phyloP scores from a whole-genome alignment of 1,284 basidiomycete genomes.

The Mycosarcoma maydis region DNA sequence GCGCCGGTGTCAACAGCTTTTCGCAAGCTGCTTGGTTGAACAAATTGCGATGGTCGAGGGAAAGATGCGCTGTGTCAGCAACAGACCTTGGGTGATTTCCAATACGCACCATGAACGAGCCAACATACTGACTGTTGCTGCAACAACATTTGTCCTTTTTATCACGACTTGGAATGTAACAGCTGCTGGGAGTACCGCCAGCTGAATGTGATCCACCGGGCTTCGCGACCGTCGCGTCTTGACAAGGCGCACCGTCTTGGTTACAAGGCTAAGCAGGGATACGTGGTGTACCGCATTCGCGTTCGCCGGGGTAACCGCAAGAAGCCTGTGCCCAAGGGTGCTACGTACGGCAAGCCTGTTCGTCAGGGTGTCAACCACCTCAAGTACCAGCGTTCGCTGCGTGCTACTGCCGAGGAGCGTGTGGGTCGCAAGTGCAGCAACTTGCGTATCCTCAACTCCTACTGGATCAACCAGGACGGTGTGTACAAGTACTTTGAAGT shows the following conservation, averaged over 20 bases:
- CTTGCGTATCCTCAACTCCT: conserved; percentile 89
- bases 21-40: too few relatives aligned
- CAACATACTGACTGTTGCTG: conserved; percentile 5
- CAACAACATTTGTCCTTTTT: neutral
- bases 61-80: too few relatives aligned
- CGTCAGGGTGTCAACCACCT: conserved; percentile 99
- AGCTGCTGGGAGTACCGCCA: conserved; percentile 94
- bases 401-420: conserved; percentile 96
- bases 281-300: conserved; percentile 95
- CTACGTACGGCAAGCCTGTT: conserved; percentile 98
- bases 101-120: too few relatives aligned
- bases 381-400: conserved; percentile 94
- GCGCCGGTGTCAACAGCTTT: too few relatives aligned
- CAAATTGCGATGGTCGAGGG: too few relatives aligned
- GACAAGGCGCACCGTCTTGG: conserved; percentile 99
- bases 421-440: conserved; percentile 96
- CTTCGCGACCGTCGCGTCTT: conserved; percentile 94
- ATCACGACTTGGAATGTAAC: neutral
- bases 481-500: conserved; percentile 99
- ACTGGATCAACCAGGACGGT: conserved; percentile 99
- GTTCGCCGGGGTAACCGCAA: conserved; percentile 99
- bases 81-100: too few relatives aligned
- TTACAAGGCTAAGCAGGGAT: conserved; percentile 99
- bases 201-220: conserved; percentile 96
- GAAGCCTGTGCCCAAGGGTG: conserved; percentile 95